Conservation (phyloP, 371 early-diverging fungal genomes). For the Syncephalastrum sp. region DNA sequence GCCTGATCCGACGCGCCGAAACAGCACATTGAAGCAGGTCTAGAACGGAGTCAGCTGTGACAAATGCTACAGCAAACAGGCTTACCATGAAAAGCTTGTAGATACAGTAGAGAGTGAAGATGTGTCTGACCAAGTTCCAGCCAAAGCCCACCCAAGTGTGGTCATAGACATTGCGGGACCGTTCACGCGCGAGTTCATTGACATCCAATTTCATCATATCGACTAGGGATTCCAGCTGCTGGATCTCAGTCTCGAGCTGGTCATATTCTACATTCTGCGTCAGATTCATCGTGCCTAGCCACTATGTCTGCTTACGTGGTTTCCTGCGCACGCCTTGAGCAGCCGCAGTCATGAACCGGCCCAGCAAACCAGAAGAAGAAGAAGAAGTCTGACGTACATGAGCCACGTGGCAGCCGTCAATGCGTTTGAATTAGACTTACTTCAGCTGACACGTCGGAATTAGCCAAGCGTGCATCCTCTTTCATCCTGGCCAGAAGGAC, state of each 20-base stretch:
- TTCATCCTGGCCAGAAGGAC: not conserved
- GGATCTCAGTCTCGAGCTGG: slow-evolving; percentile 30
- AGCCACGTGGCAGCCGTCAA: too few species aligned
- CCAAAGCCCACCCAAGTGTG: slow-evolving; percentile 77
- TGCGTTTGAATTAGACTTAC: too few species aligned
- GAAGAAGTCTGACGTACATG: too few species aligned
- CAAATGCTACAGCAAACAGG: not conserved
- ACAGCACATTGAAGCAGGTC: slow-evolving; percentile 77
- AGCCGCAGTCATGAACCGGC: too few species aligned
- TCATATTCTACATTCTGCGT: slow-evolving; percentile 11
- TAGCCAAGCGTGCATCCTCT: not conserved
- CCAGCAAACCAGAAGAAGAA: too few species aligned
- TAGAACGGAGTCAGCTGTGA: slow-evolving; percentile 14
- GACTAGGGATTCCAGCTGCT: slow-evolving; percentile 29
- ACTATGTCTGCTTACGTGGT: too few species aligned
- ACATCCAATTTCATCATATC: slow-evolving; percentile 37
- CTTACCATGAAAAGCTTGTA: slow-evolving; percentile 80
- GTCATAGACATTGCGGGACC: slow-evolving; percentile 8
- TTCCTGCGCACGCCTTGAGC: too few species aligned
- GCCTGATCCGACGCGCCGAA: slow-evolving; percentile 69
- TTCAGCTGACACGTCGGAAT: too few species aligned
- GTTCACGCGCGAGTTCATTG: slow-evolving; percentile 32
- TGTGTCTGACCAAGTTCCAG: slow-evolving; percentile 72
- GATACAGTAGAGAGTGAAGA: slow-evolving; percentile 87
- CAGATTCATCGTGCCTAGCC: too few species aligned